phyloP scores from a whole-genome alignment of 1,139 yeast genomes.

The Suhomyces taliae region DNA sequence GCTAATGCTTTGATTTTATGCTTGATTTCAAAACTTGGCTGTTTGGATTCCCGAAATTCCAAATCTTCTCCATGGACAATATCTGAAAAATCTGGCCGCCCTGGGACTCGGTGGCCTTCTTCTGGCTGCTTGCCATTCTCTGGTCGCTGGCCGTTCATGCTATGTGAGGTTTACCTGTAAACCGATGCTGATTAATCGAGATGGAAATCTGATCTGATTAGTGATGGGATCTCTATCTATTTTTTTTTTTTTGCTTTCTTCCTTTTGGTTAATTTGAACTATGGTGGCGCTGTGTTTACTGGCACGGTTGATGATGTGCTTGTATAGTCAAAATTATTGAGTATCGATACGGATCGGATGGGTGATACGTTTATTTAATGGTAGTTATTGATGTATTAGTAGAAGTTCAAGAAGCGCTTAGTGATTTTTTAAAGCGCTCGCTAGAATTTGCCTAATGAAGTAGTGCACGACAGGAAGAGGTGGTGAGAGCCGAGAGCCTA shows the following conservation, averaged over 20 bases:
- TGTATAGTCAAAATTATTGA: no score
- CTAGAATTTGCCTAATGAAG: neutral
- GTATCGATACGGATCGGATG: no score
- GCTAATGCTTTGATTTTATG: constrained; percentile 5
- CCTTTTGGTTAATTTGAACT: no score
- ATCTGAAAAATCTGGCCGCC: constrained; percentile 35
- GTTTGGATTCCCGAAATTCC: constrained; percentile 31
- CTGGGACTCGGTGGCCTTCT: neutral
- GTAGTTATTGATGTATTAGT: no score
- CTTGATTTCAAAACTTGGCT: constrained; percentile 11
- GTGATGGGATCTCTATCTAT: neutral
- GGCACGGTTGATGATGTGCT: no score
- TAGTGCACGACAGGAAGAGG: neutral
- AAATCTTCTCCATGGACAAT: constrained; percentile 42
- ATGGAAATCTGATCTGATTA: neutral
- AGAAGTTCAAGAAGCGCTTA: neutral
- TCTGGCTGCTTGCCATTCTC: neutral
- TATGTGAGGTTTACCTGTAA: neutral
- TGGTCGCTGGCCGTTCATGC: neutral
- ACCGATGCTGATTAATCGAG: neutral
- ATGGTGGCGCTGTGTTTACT: no score
- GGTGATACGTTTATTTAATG: no score
- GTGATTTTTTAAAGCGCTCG: neutral
- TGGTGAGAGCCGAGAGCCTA: no score
- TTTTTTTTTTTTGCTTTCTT: no score